Conservation (phyloP, 1,139 yeast genomes). For the Geotrichum aggregatum region DNA sequence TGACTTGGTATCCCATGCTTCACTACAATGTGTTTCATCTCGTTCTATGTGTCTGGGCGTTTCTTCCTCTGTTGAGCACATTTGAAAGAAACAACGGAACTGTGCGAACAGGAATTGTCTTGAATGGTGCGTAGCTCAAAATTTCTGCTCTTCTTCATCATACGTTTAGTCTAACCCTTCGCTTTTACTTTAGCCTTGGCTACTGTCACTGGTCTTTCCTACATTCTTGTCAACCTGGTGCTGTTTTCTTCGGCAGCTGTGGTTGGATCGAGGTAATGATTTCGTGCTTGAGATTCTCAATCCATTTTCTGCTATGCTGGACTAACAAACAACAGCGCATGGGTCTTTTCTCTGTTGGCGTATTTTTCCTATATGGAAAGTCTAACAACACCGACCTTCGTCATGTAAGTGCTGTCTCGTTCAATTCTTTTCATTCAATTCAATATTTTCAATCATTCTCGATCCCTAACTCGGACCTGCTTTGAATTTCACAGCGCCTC, state of each 20-base stretch:
- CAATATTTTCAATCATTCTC: no score
- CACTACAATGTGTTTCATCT: slow-evolving; percentile 64
- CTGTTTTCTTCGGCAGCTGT: slow-evolving; percentile 53
- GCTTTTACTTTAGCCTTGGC: slow-evolving; percentile 55
- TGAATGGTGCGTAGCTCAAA: slow-evolving; percentile 45
- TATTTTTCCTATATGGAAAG: slow-evolving; percentile 63
- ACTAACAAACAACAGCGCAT: no score
- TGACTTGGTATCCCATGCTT: slow-evolving; percentile 72
- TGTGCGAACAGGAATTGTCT: slow-evolving; percentile 76
- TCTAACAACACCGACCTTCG: slow-evolving; percentile 46
- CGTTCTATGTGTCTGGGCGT: slow-evolving; percentile 55
- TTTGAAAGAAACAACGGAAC: slow-evolving; percentile 82
- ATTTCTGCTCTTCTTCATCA: no score
- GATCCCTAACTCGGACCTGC: no score
- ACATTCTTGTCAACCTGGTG: slow-evolving; percentile 52
- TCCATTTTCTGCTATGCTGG: no score
- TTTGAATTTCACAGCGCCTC: no score
- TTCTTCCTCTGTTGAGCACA: slow-evolving; percentile 56
- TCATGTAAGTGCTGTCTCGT: slow-evolving; percentile 27
- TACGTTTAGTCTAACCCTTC: no score
- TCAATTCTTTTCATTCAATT: slow-evolving; percentile 16
- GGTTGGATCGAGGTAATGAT: slow-evolving; percentile 16
- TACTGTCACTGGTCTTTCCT: slow-evolving; percentile 64
- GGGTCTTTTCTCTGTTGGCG: slow-evolving; percentile 68
- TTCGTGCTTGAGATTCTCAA: no score